Evolutionary conservation across 164 flowering plant genomes (phyloP), one percentile per base, ranked within the genome.

Genomic region (Litsea cubeba): DNA sequence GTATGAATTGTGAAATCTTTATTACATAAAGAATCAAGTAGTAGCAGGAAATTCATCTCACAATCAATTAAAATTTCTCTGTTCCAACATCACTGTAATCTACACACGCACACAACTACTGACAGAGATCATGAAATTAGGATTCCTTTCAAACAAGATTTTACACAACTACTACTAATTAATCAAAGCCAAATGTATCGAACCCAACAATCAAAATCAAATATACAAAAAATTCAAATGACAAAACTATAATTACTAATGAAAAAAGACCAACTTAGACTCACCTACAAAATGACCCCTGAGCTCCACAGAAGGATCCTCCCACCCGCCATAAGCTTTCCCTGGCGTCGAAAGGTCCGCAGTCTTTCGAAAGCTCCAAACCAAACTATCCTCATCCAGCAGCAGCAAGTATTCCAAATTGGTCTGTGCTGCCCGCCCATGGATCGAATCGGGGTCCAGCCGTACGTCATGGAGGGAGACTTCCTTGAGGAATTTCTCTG

Each of bases 251-350:
- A 60, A 60, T 60, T 60, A 20, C 66, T 23, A n/a, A 24, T 0
- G 26, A 7, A 22, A 23, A 63, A 8, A 10, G 18, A 30, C 17
- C 8, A 1, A 25, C 26, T 2, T 11, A 30, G 15, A 65, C 70
- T 50, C 4, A 90, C 98, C 98, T 24, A 93, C 97, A 79, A 95
- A 95, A 83, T 95, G 99, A 26, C 99, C 99, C 0, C 99, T 91
- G 77, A 95, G 97, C 85, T 95, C 93, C 17, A 1, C 5, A 24
- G 25, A 46, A 0, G 94, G 89, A 0, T 14, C 82, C 80, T 95
- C 99, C 99, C 98, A 95, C 0, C 99, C 99, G 30, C 88, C 92
- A 76, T 91, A 90, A 0, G 99, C 79, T 10, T 18, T 66, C 6
- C 96, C 94, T 0, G 85, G 84, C 0, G 90, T 87, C 10, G 84